Base-by-base conservation (phyloP, 164 flowering plant species). In the Berberis vulgaris region DNA sequence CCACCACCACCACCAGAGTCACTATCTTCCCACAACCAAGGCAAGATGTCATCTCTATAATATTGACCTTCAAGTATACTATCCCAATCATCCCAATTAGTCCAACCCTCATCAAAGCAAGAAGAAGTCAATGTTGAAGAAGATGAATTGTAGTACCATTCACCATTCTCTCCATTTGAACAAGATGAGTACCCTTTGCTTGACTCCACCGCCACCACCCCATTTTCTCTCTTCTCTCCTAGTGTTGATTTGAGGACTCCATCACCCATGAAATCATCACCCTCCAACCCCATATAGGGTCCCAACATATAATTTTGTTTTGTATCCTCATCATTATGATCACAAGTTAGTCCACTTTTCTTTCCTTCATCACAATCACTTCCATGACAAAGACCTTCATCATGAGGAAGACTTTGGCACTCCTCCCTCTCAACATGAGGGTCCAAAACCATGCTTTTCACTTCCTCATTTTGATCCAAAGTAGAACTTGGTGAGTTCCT, bases 1-100 rank as follows among this genome's bases (percentile, higher is more conserved):
- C 44, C 60, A 40, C 41, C 10, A 57, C 60, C 42, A 26, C 26
- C 26, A 26, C 26, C 26, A 26, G 7, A 40, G 8, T 56, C 41
- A 56, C 3, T 42, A 40, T 13, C 39, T 2, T 77, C 86, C 83
- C 82, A 79, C 52, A 65, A 63, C 78, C 79, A 77, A 5, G 81
- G 64, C 50, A 80, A 54, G 52, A 57, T 50, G 50, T 73, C 79
- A 12, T 71, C 65, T 41, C 70, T 76, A 54, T 67, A 65, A 9
- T 26, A 26, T 26, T 58, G 13, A 38, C 66, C 71, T 40, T 60
- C 59, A 39, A 66, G 72, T 5, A 45, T 43, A 56, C 66, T 52
- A 1, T 60, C 63, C 78, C 72, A 74, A 26, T 26, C 26, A 38
- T 68, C 75, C 83, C 74, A 73, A 45, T 71, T 64, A 59, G 69